Evolutionary conservation across 2,329 filamentous ascomycete genomes (phyloP).

Genomic region (Hypoxylon sp.): DNA sequence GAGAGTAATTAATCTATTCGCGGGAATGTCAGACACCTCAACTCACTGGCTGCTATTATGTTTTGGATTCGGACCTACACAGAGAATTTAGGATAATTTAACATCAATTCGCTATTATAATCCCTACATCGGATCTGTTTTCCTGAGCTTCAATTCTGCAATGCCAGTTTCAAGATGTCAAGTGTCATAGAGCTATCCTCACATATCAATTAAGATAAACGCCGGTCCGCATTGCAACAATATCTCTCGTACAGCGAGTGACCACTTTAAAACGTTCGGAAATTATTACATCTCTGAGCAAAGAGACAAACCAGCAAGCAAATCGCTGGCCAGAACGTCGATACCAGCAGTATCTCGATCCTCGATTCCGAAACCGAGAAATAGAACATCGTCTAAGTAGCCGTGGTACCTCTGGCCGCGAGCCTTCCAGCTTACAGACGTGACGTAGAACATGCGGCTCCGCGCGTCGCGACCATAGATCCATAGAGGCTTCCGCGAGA

Average conservation of each 20-base stretch:
- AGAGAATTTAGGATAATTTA: background rate
- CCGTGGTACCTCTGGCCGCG: constrained; percentile 66
- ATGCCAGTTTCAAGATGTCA: background rate
- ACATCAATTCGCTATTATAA: background rate
- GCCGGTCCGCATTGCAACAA: background rate
- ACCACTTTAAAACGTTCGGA: background rate
- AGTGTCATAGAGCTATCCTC: background rate
- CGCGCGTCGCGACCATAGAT: constrained; percentile 63
- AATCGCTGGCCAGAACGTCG: constrained; percentile 65
- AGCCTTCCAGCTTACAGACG: constrained; percentile 69
- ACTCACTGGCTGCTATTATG: background rate
- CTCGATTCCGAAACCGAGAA: constrained; percentile 70
- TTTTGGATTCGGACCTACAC: background rate
- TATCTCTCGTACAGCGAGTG: too few species aligned
- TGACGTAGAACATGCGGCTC: constrained; percentile 70
- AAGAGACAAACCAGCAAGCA: constrained; percentile 61
- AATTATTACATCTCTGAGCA: constrained; percentile 46
- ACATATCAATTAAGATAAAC: background rate
- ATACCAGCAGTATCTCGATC: constrained; percentile 65
- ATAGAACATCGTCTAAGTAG: constrained; percentile 68
- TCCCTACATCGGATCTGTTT: background rate
- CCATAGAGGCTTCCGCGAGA: constrained; percentile 68
- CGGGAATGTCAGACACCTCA: background rate
- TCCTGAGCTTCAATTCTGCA: background rate
- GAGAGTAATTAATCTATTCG: background rate